Base-by-base conservation (phyloP, 2,329 filamentous ascomycete genomes). In the Boeremia exigua region DNA sequence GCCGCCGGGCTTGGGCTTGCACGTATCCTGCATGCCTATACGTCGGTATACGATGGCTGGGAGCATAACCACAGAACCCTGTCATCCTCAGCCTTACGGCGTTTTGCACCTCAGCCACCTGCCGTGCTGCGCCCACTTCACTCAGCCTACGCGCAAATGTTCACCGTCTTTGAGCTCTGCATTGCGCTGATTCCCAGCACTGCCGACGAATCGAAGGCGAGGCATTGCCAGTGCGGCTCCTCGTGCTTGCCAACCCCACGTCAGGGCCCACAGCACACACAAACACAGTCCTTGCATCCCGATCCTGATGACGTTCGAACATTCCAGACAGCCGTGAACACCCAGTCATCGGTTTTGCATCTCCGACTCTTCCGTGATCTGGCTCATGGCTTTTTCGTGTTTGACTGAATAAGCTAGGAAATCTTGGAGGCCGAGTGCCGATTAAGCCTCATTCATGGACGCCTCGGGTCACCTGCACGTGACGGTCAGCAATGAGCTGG, bases 31-130 rank as follows among this genome's bases (percentile, higher is more conserved):
- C 54, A 30, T 48, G 42, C 44, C 44, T 49, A 57, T 52, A 52
- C 54, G 45, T 40, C 34, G 37, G 42, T 51, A 43, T 48, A 56
- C 47, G 42, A 51, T 51, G 53, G 53, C 53, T 56, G 53, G 53
- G 47, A 42, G 36, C 53, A 44, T 45, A 27, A 43, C 23, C 7
- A 34, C 8, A 19, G 25, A 38, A 25, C 32, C 53, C 43, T 19
- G 42, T 40, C 40, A 32, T 45, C 10, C 23, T 49, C 54, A 53
- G 48, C 54, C 54, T n/a, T 57, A 53, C 29, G 49, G 44, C 49
- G 48, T 37, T 39, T 36, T 34, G 30, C 44, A 27, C 48, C 19
- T 57, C 54, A 57, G 54, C 54, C 54, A 57, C 54, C 43, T 42
- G 14, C 36, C 12, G 32, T 46, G 17, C 46, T 38, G 27, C 28